phyloP scores from a whole-genome alignment of 768 basidiomycete species.

The Fistulinella prunicolor region DNA sequence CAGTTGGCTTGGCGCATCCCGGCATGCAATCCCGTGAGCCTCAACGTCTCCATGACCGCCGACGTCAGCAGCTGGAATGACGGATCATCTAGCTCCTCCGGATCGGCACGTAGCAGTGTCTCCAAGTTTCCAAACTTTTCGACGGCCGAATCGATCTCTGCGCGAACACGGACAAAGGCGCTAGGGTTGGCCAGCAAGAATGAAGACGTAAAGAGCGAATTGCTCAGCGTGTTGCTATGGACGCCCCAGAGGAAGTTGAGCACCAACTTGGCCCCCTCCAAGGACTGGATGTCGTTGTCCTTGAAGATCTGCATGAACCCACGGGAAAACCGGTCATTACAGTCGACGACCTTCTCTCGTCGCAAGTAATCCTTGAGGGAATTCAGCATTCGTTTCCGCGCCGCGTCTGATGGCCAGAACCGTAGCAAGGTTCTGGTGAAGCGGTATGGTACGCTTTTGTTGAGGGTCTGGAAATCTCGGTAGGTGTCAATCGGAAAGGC shows the following conservation, averaged over 20 bases:
- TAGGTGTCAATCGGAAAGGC: conserved; percentile 20
- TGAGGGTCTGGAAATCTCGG: conserved; percentile 18
- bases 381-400: conserved; percentile 10
- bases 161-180: conserved; percentile 42
- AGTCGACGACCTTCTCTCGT: conserved; percentile 2
- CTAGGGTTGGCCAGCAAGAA: conserved; percentile 41
- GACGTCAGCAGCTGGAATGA: conserved; percentile 23
- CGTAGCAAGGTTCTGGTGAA: conserved; percentile 12
- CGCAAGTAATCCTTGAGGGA: conserved; percentile 13
- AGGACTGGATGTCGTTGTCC: conserved; percentile 14
- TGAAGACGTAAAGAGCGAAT: conserved; percentile 17
- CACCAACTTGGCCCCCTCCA: conserved; percentile 17
- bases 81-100: conserved; percentile 14
- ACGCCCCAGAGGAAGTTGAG: conserved; percentile 21
- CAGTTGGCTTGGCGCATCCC: conserved; percentile 15
- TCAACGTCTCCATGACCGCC: conserved; percentile 27
- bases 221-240: conserved; percentile 23
- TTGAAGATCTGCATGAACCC: conserved; percentile 18
- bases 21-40: conserved; percentile 18
- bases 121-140: conserved; percentile 12
- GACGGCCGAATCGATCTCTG: conserved; percentile 40
- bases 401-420: conserved; percentile 14
- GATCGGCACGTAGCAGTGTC: conserved; percentile 9
- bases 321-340: conserved; percentile 5
- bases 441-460: conserved; percentile 18